These are phyloP conservation scores for Lippia alba DNA, from an alignment of 305 asterid species.

Conservation along the genomic window DNA sequence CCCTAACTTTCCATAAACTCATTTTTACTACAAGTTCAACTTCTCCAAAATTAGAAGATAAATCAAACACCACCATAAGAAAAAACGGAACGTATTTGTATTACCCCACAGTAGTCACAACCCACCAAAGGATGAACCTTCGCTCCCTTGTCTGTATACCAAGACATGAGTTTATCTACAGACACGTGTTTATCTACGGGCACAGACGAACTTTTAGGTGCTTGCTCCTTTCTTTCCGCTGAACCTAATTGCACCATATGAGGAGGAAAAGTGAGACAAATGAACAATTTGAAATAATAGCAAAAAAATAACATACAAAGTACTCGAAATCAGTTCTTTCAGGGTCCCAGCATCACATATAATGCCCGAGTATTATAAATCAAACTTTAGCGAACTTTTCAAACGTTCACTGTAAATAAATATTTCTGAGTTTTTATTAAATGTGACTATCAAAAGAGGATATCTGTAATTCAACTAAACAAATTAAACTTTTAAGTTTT, in stretches of 20 bases:
- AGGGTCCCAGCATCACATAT: too few species aligned
- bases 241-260: conserved; percentile 39
- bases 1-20: too few species aligned
- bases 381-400: too few species aligned
- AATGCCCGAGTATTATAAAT: too few species aligned
- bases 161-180: conserved; percentile 21
- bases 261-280: conserved; percentile 14
- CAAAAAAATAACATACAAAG: neutral
- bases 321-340: too few species aligned
- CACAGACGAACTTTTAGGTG: conserved; percentile 23
- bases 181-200: conserved; percentile 25
- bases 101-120: conserved; percentile 89
- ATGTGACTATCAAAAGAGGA: too few species aligned
- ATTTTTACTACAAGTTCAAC: too few species aligned
- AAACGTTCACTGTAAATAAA: too few species aligned
- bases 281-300: neutral
- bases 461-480: too few species aligned
- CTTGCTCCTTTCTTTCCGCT: conserved; percentile 35
- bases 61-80: neutral
- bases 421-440: too few species aligned
- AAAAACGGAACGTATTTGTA: conserved; percentile 12
- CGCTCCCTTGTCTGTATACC: conserved; percentile 38
- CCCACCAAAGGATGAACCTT: conserved; percentile 58
- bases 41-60: neutral
- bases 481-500: too few species aligned